Base-by-base conservation (phyloP, 129 eudicot species). In the Pittosporum tobira region DNA sequence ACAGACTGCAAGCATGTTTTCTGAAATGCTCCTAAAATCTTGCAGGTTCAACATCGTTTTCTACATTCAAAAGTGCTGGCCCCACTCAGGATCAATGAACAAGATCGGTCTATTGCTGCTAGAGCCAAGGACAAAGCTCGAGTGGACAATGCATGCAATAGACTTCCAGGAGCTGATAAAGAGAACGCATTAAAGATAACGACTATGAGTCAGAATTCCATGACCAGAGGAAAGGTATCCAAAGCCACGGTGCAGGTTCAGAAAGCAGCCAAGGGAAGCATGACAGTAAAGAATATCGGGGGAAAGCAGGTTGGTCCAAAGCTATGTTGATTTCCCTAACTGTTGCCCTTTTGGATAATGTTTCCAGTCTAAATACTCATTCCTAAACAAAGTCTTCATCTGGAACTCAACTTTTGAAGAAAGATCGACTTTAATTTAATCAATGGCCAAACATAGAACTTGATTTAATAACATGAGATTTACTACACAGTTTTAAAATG, bases 21-120 rank as follows among this genome's bases (percentile, higher is more conserved):
- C 13, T 59, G 48, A 67, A 38, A 36, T 40, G 59, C 56, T 26
- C 23, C 22, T 49, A 2, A n/a, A 36, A 53, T 18, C 5, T 50
- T 55, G 57, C 72, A 80, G 76, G 79, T 70, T 68, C 73, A 55
- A 57, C 72, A 69, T 51, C 47, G 13, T 15, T 18, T 54, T 54
- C 54, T 62, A 23, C 48, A 14, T 46, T 49, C 66, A 24, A 71
- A 68, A 53, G 84, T 27, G 34, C 28, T 75, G 68, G 71, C 70
- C 59, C 68, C 77, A 23, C 73, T 9, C 4, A 58, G 59, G 54
- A 74, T 61, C 34, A 76, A 63, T 55, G 56, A 56, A 63, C 53
- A 54, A 20, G 51, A 20, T 12, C 19, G 18, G 28, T 21, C 24
- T 42, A 38, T 10, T 57, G 62, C 40, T 43, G 27, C 20, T 25